These are phyloP conservation scores for Exophiala viscosa DNA, from an alignment of 2,329 filamentous ascomycete genomes.

Conservation along the genomic window DNA sequence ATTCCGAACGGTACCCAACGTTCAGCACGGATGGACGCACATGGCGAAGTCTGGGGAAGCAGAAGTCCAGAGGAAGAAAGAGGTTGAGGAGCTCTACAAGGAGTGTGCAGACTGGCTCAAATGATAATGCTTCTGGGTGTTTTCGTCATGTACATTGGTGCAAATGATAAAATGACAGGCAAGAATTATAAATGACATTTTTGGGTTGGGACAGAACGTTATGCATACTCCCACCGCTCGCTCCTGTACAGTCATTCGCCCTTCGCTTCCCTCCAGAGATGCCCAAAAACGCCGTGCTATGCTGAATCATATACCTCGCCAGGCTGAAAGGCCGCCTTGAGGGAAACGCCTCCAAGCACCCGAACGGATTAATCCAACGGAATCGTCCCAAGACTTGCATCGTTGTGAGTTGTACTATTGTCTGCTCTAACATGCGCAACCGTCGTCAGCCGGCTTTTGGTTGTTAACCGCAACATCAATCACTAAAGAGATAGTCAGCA, in stretches of 20 bases:
- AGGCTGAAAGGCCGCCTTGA: neutral
- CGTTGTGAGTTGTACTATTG: neutral
- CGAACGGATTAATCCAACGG: neutral
- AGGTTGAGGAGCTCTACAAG: constrained; percentile 9
- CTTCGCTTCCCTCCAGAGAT: neutral
- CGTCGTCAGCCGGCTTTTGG: constrained; percentile 26
- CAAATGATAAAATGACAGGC: neutral
- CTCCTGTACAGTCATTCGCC: neutral
- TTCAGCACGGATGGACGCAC: constrained; percentile 24
- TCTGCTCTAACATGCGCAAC: constrained; percentile 25
- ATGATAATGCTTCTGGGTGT: neutral
- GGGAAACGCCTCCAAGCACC: too few relatives aligned
- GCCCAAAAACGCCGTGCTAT: constrained; percentile 25
- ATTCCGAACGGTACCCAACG: constrained; percentile 15
- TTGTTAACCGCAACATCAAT: constrained; percentile 29
- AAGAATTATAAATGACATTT: neutral
- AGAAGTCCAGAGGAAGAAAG: constrained; percentile 10
- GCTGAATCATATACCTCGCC: constrained; percentile 7
- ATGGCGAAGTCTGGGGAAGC: constrained; percentile 11
- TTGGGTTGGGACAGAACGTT: neutral
- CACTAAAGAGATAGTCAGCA: constrained; percentile 15
- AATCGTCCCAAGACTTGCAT: neutral
- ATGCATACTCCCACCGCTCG: neutral
- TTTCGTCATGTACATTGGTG: too few relatives aligned
- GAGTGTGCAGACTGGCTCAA: constrained; percentile 19